Percentiles rank a stretch among this genome's conserved stretches.
These are phyloP conservation scores for Paraurostyla sp. DNA, from an alignment of 73 alveolate species.

Conservation along the genomic window DNA sequence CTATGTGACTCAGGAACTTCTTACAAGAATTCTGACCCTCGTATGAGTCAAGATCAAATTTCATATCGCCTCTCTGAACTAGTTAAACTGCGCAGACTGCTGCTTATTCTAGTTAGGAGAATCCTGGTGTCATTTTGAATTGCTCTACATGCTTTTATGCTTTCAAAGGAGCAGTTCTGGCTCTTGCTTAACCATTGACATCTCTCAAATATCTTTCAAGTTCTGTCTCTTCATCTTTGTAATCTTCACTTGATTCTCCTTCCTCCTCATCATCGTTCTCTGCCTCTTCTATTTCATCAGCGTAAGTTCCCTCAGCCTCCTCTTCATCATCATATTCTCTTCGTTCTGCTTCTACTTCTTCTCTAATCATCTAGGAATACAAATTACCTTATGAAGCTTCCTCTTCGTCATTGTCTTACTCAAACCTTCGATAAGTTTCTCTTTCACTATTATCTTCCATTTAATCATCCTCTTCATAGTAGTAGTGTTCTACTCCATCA, in stretches of 20 bases:
- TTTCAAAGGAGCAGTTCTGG: slow-evolving; percentile 64
- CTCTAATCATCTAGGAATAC: not conserved
- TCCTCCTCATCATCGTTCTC: slow-evolving; percentile 49
- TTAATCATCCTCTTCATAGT: slow-evolving; percentile 23
- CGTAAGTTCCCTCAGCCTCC: slow-evolving; percentile 5
- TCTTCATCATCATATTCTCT: slow-evolving; percentile 24
- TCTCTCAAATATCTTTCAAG: slow-evolving; percentile 38
- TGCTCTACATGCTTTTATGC: slow-evolving; percentile 43
- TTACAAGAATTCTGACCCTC: slow-evolving; percentile 88
- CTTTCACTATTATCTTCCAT: not conserved
- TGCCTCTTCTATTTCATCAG: slow-evolving; percentile 21
- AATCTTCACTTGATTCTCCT: not conserved
- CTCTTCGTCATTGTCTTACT: not conserved
- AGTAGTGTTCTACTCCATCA: not conserved
- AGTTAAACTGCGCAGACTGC: slow-evolving; percentile 63
- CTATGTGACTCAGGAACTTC: slow-evolving; percentile 83
- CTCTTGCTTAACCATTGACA: slow-evolving; percentile 19
- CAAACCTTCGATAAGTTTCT: not conserved
- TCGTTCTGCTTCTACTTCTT: not conserved
- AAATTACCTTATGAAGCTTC: too few relatives aligned
- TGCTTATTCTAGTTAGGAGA: slow-evolving; percentile 51
- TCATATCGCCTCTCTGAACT: slow-evolving; percentile 64
- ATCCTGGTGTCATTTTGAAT: slow-evolving; percentile 59
- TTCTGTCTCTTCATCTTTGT: slow-evolving; percentile 38
- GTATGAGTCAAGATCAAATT: slow-evolving; percentile 88